A percentile compares a stretch with the other conserved stretches of the same genome.
Conservation (phyloP, 257 asterid species). For the Marsdenia floribunda region DNA sequence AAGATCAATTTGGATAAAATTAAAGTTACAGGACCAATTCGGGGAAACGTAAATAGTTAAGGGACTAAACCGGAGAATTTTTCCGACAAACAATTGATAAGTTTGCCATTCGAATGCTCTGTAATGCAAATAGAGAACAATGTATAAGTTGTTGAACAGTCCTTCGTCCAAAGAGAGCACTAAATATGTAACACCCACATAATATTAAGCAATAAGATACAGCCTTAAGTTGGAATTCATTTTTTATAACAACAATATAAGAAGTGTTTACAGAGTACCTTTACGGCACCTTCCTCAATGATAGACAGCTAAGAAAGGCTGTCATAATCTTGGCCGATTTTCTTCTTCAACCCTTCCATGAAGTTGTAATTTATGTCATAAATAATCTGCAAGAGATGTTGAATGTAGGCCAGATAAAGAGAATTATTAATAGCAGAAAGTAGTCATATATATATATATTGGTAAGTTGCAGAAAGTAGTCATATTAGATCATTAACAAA, state of each 20-base stretch:
- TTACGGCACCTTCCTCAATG: conserved; percentile 45
- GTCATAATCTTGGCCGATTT: conserved; percentile 41
- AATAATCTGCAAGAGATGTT: conserved; percentile 31
- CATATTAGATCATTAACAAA: not conserved
- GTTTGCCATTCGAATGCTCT: conserved; percentile 50
- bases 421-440: not conserved
- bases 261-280: conserved; percentile 27
- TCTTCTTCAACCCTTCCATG: conserved; percentile 43
- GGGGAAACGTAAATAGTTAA: no score
- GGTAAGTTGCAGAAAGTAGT: no score
- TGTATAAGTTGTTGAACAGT: not conserved
- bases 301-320: conserved; percentile 39
- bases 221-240: not conserved
- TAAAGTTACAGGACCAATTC: no score
- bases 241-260: not conserved
- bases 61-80: no score
- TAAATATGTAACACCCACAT: not conserved
- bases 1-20: no score
- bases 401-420: conserved; percentile 11
- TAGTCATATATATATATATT: not conserved
- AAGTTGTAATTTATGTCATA: conserved; percentile 38
- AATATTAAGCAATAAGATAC: not conserved
- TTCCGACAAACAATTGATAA: conserved; percentile 39
- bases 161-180: not conserved
- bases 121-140: conserved; percentile 10